Conservation (phyloP, 441 rosid species). For the Erysimum cheiri region DNA sequence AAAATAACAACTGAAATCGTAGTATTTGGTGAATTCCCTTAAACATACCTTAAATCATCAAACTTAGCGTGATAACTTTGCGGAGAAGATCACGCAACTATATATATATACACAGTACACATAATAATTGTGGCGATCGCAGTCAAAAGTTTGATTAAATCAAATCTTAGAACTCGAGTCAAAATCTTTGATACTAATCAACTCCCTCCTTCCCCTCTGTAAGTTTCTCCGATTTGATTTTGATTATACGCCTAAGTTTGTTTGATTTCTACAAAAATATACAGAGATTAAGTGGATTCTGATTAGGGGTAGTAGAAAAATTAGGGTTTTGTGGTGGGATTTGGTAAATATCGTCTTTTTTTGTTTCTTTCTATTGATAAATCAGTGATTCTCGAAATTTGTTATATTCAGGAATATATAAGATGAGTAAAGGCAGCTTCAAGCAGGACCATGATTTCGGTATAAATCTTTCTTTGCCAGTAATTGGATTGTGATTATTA, state of each 20-base stretch:
- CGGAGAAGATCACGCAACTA: background rate
- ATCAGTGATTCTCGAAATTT: background rate
- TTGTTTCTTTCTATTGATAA: background rate
- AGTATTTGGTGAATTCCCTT: background rate
- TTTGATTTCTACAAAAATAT: background rate
- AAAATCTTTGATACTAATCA: background rate
- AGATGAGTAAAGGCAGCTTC: constrained; percentile 26
- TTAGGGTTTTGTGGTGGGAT: constrained; percentile 17
- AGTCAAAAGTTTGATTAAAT: background rate
- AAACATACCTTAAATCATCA: constrained; percentile 27
- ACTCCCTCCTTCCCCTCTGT: background rate
- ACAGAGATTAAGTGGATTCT: background rate
- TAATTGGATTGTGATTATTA: background rate
- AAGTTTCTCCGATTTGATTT: constrained; percentile 2
- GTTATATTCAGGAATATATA: background rate
- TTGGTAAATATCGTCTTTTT: background rate
- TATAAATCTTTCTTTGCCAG: background rate
- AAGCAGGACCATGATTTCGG: constrained; percentile 30
- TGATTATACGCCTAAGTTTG: background rate
- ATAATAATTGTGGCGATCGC: background rate
- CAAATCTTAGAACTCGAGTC: background rate
- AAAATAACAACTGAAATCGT: background rate
- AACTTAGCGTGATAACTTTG: too few species aligned
- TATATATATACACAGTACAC: too few species aligned
- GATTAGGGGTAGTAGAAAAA: background rate